Base-by-base conservation (phyloP, 257 asterid genomes). In the Osmanthus fragrans region DNA sequence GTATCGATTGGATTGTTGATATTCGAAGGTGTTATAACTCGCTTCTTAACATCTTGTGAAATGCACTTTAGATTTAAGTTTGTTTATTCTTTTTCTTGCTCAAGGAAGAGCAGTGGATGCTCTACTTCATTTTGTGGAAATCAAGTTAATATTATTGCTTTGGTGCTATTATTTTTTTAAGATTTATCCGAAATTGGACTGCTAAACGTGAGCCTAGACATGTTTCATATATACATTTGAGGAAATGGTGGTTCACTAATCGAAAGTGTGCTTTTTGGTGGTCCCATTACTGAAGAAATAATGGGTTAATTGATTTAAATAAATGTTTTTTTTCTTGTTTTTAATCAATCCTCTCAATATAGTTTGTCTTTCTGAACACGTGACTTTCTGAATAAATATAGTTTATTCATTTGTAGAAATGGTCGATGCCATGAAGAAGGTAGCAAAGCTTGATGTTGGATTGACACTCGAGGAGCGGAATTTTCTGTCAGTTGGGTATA, bases 381-480 rank as follows among this genome's bases (percentile, higher is more conserved):
- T 30, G 32, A 30, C 32, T 30, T 30, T 30, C 32, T 30, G 32
- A 30, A 30, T 2, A 30, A 30, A 25, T 25, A 25, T 25, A 0
- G 27, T 25, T 25, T 49, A 5, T 3, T 8, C 40, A 56, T 19
- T 30, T 16, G 45, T 34, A 78, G 77, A 78, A 45, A 78, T 78
- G 81, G 81, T 72, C 19, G 81, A 78, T 18, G 81, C 81, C 4
- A 78, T 78, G 83, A 70, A 80, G 68, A 76, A 42, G 19, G 73
- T 80, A 3, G 84, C 84, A 5, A 75, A 70, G 42, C 32, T 75
- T 51, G 70, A 75, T 40, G 84, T 80, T 19, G 84, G 75, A 63
- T 60, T 80, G 80, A 80, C 80, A 8, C 72, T 80, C 1, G 84
- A 80, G 73, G 80, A 75, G 74, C 42, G 84, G 51, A 80, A 80